Conservation (phyloP, 1,139 yeast genomes). For the Candida sp. region DNA sequence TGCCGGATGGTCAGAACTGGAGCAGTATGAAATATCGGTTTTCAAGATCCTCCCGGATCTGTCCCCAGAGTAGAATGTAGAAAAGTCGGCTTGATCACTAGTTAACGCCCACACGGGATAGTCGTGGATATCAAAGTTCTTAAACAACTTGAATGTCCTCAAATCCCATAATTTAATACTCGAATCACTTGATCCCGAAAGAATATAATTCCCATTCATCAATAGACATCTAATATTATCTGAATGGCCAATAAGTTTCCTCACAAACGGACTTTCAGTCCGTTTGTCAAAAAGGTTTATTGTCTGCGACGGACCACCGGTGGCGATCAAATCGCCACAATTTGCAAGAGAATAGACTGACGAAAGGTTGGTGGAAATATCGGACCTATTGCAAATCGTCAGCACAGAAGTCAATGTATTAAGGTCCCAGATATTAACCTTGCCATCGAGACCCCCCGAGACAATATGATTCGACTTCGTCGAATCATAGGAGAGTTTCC, state of each 20-base stretch:
- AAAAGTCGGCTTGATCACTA: slow-evolving; percentile 25
- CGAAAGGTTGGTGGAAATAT: slow-evolving; percentile 20
- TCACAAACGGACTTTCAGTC: slow-evolving; percentile 31
- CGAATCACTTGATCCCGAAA: slow-evolving; percentile 83
- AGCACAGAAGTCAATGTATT: slow-evolving; percentile 23
- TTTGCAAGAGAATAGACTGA: slow-evolving; percentile 64
- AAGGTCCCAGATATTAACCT: slow-evolving; percentile 81
- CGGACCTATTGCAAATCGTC: slow-evolving; percentile 20
- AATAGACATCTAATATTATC: slow-evolving; percentile 72
- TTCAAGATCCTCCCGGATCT: slow-evolving; percentile 64
- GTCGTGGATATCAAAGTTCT: slow-evolving; percentile 66
- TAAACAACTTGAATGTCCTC: slow-evolving; percentile 56
- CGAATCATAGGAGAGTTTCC: slow-evolving; percentile 47
- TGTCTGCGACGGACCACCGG: slow-evolving; percentile 66
- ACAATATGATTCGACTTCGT: slow-evolving; percentile 33
- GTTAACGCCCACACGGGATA: slow-evolving; percentile 70
- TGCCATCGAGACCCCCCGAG: slow-evolving; percentile 82
- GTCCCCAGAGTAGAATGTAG: slow-evolving; percentile 79
- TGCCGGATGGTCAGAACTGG: slow-evolving; percentile 11
- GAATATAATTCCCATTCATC: slow-evolving; percentile 53
- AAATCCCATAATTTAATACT: slow-evolving; percentile 82
- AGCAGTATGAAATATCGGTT: slow-evolving; percentile 48
- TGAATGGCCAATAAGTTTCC: slow-evolving; percentile 70
- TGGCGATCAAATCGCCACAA: slow-evolving; percentile 39
- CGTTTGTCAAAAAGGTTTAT: slow-evolving; percentile 64